Evolutionary conservation across 768 basidiomycete species (phyloP).

Genomic region (Russula sp.): DNA sequence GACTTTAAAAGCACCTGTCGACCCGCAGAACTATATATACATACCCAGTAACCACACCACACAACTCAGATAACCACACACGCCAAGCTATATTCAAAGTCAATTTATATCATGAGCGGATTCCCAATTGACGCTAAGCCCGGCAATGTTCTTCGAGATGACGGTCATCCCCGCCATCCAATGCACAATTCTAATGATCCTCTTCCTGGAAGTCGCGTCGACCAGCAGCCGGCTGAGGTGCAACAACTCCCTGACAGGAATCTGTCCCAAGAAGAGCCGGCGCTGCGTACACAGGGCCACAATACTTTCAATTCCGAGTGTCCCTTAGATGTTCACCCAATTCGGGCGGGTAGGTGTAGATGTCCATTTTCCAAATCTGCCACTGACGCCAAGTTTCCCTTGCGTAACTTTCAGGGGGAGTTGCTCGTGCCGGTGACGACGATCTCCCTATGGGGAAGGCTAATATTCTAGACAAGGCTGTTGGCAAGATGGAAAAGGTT

Average conservation of each 20-base stretch:
- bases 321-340: conserved; percentile 41
- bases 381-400: neutral
- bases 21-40: neutral
- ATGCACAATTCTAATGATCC: conserved; percentile 49
- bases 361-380: conserved; percentile 2
- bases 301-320: conserved; percentile 36
- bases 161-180: conserved; percentile 42
- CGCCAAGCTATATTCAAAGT: neutral
- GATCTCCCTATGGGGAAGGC: conserved; percentile 43
- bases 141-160: neutral
- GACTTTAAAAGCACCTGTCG: conserved; percentile 1
- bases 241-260: neutral
- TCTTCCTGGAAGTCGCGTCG: conserved; percentile 42
- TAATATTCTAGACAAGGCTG: conserved; percentile 49
- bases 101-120: conserved; percentile 9
- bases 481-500: conserved; percentile 61
- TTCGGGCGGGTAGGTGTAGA: conserved; percentile 35
- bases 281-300: conserved; percentile 5
- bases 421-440: conserved; percentile 38
- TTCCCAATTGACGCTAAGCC: neutral
- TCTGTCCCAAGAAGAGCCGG: neutral
- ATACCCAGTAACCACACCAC: neutral
- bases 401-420: conserved; percentile 35
- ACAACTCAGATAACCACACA: neutral
- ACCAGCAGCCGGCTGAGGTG: conserved; percentile 15